Percentiles rank a stretch among this genome's conserved stretches.
Evolutionary conservation across 2,329 filamentous ascomycete species (phyloP).

Genomic region (Aspergillus costaricaensis): DNA sequence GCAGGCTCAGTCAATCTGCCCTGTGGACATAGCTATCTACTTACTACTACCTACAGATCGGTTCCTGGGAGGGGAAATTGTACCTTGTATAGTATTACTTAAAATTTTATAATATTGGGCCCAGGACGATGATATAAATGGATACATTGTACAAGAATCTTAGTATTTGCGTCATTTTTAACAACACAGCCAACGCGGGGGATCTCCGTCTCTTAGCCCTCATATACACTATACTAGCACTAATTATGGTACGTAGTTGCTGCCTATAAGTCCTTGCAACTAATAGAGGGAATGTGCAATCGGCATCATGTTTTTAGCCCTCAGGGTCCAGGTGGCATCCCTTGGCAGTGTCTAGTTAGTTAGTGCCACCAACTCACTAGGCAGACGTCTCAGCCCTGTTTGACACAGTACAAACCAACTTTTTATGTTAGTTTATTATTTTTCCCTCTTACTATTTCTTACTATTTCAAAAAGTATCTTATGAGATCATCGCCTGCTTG

Average conservation of each 20-base stretch:
- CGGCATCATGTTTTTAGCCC: neutral
- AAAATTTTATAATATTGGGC: too few relatives aligned
- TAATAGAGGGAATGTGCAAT: neutral
- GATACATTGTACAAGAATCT: too few relatives aligned
- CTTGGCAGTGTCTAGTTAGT: neutral
- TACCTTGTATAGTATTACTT: too few relatives aligned
- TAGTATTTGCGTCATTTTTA: too few relatives aligned
- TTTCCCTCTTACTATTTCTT: neutral
- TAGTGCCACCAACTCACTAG: neutral
- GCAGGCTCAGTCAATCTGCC: too few relatives aligned
- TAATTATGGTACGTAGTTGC: neutral
- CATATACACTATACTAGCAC: neutral
- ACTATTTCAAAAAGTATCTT: neutral
- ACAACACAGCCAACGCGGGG: too few relatives aligned
- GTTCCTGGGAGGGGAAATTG: too few relatives aligned
- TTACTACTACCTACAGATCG: too few relatives aligned
- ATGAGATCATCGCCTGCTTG: slow-evolving; percentile 5
- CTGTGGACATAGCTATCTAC: too few relatives aligned
- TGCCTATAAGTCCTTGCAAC: neutral
- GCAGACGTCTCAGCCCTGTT: neutral
- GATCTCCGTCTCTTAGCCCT: neutral
- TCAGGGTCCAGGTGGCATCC: neutral
- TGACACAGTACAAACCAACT: too few relatives aligned
- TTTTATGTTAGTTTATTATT: neutral
- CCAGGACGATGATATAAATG: too few relatives aligned